Evolutionary conservation across 1,139 yeast genomes (phyloP).

Genomic region (Debaryomyces psychrophilus): DNA sequence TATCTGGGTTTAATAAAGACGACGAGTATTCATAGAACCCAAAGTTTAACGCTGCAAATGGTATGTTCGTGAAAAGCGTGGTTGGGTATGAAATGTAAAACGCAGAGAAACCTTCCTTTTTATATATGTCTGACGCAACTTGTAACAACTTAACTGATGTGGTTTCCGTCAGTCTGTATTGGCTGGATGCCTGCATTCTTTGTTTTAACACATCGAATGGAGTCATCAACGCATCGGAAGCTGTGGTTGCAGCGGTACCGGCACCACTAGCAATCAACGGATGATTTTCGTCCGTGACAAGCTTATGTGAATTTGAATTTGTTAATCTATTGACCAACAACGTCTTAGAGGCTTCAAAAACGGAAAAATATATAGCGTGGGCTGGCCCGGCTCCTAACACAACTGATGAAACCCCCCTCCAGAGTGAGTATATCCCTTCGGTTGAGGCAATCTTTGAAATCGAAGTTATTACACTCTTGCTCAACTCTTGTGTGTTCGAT

Average conservation of each 20-base stretch:
- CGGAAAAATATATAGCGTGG: slow-evolving; percentile 96
- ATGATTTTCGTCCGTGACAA: slow-evolving; percentile 67
- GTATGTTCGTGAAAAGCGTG: slow-evolving; percentile 88
- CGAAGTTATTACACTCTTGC: slow-evolving; percentile 54
- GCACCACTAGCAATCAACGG: slow-evolving; percentile 84
- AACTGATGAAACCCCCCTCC: slow-evolving; percentile 95
- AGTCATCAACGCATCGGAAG: slow-evolving; percentile 95
- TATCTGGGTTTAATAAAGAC: slow-evolving; percentile 74
- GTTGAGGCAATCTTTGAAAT: slow-evolving; percentile 76
- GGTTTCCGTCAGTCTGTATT: slow-evolving; percentile 4
- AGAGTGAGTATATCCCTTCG: slow-evolving; percentile 89
- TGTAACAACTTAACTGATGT: slow-evolving; percentile 33
- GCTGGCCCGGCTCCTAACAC: slow-evolving; percentile 99
- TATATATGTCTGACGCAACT: slow-evolving; percentile 56
- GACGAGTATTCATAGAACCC: slow-evolving; percentile 89
- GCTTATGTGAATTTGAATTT: slow-evolving; percentile 32
- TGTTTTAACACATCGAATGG: slow-evolving; percentile 97
- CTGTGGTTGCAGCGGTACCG: slow-evolving; percentile 92
- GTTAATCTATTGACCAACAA: slow-evolving; percentile 48
- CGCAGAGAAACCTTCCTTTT: slow-evolving; percentile 76
- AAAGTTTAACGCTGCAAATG: slow-evolving; percentile 94
- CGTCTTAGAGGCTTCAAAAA: slow-evolving; percentile 85
- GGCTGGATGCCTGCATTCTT: slow-evolving; percentile 47
- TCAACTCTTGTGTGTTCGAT: slow-evolving; percentile 38
- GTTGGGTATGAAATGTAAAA: slow-evolving; percentile 95